phyloP scores from a whole-genome alignment of 1,284 basidiomycete genomes.

The Golubevia pallescens region DNA sequence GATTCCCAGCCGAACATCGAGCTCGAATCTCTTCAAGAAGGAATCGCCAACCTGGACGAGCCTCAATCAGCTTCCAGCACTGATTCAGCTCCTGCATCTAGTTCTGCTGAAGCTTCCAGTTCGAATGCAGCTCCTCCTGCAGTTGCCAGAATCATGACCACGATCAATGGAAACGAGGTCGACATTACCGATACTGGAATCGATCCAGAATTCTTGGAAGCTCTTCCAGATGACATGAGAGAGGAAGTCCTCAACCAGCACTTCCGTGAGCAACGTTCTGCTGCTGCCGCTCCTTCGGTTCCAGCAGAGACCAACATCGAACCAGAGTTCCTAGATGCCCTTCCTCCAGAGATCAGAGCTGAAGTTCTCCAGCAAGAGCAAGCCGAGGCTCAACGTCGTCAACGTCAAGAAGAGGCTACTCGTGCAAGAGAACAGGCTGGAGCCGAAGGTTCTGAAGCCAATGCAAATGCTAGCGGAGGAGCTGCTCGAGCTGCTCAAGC shows the following conservation, averaged over 20 bases:
- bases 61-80: neutral
- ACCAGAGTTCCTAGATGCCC: constrained; percentile 90
- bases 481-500: constrained; percentile 66
- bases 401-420: neutral
- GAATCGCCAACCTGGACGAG: constrained; percentile 15
- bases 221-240: constrained; percentile 96
- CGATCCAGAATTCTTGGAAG: constrained; percentile 96
- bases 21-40: constrained; percentile 18
- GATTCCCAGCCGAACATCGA: constrained; percentile 12
- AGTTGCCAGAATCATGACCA: constrained; percentile 27
- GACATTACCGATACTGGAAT: constrained; percentile 99
- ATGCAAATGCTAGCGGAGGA: constrained; percentile 6
- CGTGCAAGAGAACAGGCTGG: constrained; percentile 1
- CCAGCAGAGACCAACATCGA: constrained; percentile 74
- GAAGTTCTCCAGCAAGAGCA: constrained; percentile 96
- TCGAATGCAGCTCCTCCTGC: neutral
- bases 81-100: constrained; percentile 6
- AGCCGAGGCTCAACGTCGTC: constrained; percentile 75
- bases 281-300: constrained; percentile 71
- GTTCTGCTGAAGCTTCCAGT: neutral
- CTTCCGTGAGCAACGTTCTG: constrained; percentile 77
- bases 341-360: constrained; percentile 92
- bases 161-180: constrained; percentile 86
- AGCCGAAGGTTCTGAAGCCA: neutral
- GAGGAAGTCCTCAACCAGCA: constrained; percentile 98